phyloP scores from a whole-genome alignment of 352 stramenopile species.

The Phytophthora crassamura region DNA sequence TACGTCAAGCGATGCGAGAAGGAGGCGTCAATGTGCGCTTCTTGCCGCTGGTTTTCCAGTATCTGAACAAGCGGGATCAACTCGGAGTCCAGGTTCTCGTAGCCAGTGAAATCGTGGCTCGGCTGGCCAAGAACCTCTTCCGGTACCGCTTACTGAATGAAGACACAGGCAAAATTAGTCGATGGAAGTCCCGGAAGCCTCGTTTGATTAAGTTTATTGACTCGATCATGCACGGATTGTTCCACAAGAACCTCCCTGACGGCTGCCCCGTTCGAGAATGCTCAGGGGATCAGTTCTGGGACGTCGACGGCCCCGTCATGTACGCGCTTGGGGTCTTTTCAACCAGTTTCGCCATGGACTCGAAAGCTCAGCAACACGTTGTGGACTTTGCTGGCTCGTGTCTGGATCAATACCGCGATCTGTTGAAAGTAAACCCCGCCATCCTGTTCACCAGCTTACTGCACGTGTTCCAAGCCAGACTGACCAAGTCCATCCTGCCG shows the following conservation, averaged over 20 bases:
- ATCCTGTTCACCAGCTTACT: conserved; percentile 70
- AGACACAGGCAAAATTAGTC: conserved; percentile 43
- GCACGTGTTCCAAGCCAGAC: conserved; percentile 57
- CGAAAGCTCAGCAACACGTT: conserved; percentile 29
- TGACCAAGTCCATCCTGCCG: conserved; percentile 59
- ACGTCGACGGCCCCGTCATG: conserved; percentile 69
- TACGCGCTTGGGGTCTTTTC: conserved; percentile 67
- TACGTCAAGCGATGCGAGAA: conserved; percentile 65
- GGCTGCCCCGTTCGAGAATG: conserved; percentile 46
- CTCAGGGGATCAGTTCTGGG: conserved; percentile 76
- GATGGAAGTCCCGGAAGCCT: conserved; percentile 63
- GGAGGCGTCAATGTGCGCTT: conserved; percentile 75
- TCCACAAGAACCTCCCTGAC: conserved; percentile 52
- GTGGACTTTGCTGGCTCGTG: conserved; percentile 9
- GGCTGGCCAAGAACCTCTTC: conserved; percentile 80
- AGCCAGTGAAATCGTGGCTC: conserved; percentile 70
- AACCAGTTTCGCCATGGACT: conserved; percentile 59
- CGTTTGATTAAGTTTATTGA: conserved; percentile 71
- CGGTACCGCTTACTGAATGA: conserved; percentile 67
- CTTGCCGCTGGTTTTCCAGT: conserved; percentile 70
- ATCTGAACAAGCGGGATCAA: conserved; percentile 47
- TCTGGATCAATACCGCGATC: conserved; percentile 56
- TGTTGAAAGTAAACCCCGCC: conserved; percentile 59
- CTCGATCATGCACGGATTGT: conserved; percentile 72
- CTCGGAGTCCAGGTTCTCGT: conserved; percentile 64